Conservation (phyloP, 306 rosid genomes). For the Oemleria cerasiformis region DNA sequence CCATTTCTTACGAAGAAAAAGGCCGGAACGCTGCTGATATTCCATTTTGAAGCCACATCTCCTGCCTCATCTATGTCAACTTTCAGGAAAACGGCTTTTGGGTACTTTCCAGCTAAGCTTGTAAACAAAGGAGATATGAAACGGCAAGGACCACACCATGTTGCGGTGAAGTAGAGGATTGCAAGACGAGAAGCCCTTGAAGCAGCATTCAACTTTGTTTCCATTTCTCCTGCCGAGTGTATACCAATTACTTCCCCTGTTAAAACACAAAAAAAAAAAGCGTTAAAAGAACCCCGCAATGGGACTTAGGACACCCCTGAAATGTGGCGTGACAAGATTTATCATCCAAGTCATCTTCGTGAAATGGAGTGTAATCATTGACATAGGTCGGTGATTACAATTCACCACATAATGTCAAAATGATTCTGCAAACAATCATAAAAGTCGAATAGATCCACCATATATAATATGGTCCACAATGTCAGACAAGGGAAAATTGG, state of each 20-base stretch:
- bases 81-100: slow-evolving; percentile 59
- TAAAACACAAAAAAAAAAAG: slow-evolving; percentile 12
- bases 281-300: neutral
- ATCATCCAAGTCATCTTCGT: neutral
- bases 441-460: neutral
- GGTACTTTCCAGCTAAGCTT: slow-evolving; percentile 71
- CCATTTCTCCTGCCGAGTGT: slow-evolving; percentile 54
- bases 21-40: slow-evolving; percentile 69
- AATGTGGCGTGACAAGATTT: neutral
- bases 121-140: slow-evolving; percentile 61
- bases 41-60: slow-evolving; percentile 70
- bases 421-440: neutral
- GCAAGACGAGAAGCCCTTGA: slow-evolving; percentile 62
- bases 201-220: slow-evolving; percentile 62
- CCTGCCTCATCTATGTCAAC: slow-evolving; percentile 74
- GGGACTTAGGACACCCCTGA: neutral
- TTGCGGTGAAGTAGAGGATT: slow-evolving; percentile 79
- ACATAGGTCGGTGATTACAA: neutral
- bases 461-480: too few relatives aligned
- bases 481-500: neutral
- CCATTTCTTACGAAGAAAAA: slow-evolving; percentile 66
- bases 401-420: neutral
- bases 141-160: slow-evolving; percentile 95
- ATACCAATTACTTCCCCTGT: slow-evolving; percentile 70
- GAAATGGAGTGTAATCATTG: neutral